phyloP scores from a whole-genome alignment of 345 rosid species.

The Salix caprea region DNA sequence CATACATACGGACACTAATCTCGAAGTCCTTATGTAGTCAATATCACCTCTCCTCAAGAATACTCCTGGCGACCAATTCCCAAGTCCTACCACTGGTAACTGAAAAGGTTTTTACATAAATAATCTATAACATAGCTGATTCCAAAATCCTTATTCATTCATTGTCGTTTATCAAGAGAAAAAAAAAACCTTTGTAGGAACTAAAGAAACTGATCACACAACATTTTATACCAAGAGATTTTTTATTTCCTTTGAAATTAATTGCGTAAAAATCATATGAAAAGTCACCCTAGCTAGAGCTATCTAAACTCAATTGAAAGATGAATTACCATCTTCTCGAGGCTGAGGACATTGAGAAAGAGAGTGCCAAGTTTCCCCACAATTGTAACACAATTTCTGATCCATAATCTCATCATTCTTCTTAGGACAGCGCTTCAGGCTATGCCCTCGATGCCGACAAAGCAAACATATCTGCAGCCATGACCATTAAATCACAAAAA shows the following conservation, averaged over 20 bases:
- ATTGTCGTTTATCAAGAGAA: neutral
- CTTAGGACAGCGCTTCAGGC: conserved; percentile 72
- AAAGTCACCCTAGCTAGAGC: neutral
- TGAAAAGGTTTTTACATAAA: neutral
- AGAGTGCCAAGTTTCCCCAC: conserved; percentile 80
- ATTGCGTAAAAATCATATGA: neutral
- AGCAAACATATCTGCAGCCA: conserved; percentile 72
- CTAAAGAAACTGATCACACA: neutral
- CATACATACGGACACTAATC: neutral
- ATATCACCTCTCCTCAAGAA: neutral
- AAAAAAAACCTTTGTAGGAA: neutral
- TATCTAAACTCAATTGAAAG: neutral
- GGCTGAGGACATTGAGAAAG: conserved; percentile 71
- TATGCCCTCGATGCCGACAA: conserved; percentile 79
- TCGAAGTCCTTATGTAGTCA: neutral
- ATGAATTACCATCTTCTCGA: conserved; percentile 60
- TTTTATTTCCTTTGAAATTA: neutral
- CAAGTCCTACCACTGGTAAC: neutral
- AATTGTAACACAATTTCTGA: conserved; percentile 73
- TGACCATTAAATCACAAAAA: conserved; percentile 13
- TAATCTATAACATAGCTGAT: neutral
- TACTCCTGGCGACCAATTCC: neutral
- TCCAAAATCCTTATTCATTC: neutral
- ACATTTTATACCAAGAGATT: neutral
- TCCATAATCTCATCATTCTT: conserved; percentile 52